Evolutionary conservation across 1,284 basidiomycete genomes (phyloP).

Genomic region (Leccinum solheimii): DNA sequence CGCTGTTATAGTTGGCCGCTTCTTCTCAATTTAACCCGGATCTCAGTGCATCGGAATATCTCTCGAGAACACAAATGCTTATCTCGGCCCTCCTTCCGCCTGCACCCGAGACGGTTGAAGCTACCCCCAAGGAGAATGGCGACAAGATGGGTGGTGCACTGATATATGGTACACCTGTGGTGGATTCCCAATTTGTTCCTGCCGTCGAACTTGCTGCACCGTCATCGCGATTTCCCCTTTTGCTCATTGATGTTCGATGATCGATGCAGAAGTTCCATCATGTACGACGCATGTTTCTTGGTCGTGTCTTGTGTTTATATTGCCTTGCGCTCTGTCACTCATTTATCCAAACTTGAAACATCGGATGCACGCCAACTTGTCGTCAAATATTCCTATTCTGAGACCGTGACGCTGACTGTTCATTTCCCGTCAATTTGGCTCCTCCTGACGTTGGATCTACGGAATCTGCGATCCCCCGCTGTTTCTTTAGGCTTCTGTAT

Average conservation of each 20-base stretch:
- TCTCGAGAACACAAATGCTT: conserved; percentile 46
- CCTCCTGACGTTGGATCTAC: conserved; percentile 16
- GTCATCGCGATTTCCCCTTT: conserved; percentile 46
- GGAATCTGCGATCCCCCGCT: conserved; percentile 17
- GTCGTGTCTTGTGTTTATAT: conserved; percentile 15
- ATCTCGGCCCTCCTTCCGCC: conserved; percentile 47
- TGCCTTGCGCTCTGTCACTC: conserved; percentile 20
- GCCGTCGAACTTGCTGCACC: conserved; percentile 56
- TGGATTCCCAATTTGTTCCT: conserved; percentile 48
- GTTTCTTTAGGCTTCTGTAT: no score
- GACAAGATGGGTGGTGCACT: conserved; percentile 34
- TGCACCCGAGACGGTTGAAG: neutral
- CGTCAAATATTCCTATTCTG: conserved; percentile 18
- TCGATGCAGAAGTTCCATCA: conserved; percentile 17
- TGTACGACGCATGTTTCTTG: conserved; percentile 11
- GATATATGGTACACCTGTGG: conserved; percentile 44
- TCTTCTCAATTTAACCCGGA: conserved; percentile 17
- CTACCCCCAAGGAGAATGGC: conserved; percentile 14
- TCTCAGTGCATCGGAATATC: conserved; percentile 23
- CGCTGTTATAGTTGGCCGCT: conserved; percentile 17
- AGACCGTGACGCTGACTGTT: conserved; percentile 1
- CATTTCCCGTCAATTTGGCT: conserved; percentile 14
- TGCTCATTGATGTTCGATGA: conserved; percentile 34
- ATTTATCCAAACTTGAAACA: conserved; percentile 35
- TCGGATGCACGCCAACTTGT: conserved; percentile 17